These are phyloP conservation scores for Coffea canephora DNA, from an alignment of 257 asterid genomes.

Conservation along the genomic window DNA sequence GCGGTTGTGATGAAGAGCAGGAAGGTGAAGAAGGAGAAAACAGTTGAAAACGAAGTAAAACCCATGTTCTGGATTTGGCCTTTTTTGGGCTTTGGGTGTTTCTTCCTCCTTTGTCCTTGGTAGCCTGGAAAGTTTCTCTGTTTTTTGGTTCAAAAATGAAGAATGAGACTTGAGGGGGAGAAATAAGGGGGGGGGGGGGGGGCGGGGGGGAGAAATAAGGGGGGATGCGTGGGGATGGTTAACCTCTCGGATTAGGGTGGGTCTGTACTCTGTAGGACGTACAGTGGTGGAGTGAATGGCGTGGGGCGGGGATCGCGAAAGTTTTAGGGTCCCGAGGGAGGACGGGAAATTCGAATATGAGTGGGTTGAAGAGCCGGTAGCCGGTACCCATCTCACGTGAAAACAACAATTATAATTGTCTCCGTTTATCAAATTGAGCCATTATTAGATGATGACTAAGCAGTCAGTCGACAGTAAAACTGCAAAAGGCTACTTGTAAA, in stretches of 20 bases:
- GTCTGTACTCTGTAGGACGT: neutral
- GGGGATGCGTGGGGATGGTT: neutral
- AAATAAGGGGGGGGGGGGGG: neutral
- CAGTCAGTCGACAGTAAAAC: too few relatives aligned
- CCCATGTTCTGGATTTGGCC: slow-evolving; percentile 40
- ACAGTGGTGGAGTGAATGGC: slow-evolving; percentile 4
- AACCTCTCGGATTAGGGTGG: neutral
- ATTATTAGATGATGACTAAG: too few relatives aligned
- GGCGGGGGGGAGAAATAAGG: too few relatives aligned
- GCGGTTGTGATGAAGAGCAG: slow-evolving; percentile 7
- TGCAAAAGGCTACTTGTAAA: too few relatives aligned
- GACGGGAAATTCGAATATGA: slow-evolving; percentile 41
- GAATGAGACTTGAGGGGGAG: neutral
- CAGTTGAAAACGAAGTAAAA: neutral
- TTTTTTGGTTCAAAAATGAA: slow-evolving; percentile 22
- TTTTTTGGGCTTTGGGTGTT: slow-evolving; percentile 12
- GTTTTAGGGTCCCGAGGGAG: slow-evolving; percentile 24
- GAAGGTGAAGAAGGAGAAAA: slow-evolving; percentile 20
- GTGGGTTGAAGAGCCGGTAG: slow-evolving; percentile 47
- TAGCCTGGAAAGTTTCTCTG: slow-evolving; percentile 3
- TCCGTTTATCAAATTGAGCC: neutral
- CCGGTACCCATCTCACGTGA: slow-evolving; percentile 44
- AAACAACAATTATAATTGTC: neutral
- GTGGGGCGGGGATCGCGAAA: neutral
- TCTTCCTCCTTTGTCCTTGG: neutral